Evolutionary conservation across 148 eudicot species (phyloP), one percentile per base, ranked within the genome.

Genomic region (Fallopia convolvulus): DNA sequence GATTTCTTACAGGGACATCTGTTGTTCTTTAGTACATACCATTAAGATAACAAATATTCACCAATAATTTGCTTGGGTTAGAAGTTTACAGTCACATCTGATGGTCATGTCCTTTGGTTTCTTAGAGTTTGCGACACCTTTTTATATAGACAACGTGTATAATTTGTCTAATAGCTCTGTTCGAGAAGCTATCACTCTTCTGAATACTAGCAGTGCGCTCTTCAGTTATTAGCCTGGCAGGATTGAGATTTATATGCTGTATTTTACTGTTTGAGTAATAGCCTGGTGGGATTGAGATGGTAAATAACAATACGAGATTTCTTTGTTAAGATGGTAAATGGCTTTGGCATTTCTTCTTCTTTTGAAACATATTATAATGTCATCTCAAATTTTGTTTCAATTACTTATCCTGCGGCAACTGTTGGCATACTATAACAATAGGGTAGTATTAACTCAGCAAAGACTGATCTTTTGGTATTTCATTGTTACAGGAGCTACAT

Each of bases 401-500:
- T 30, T 56, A 56, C 61, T 56, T 30, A 63, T 63, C 18, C 30
- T 0, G 39, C 17, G 2, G 70, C 70, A 63, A 26, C 39, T 63
- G 17, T 21, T 63, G 2, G 36, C 33, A 23, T 9, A 9, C 21
- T 21, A 23, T 8, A 60, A 3, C 1, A 63, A 18, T 17, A 12
- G 70, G 1, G 39, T 32, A 14, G 40, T 12, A 32, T 1, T 63
- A 14, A 32, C 32, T 26, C 70, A 32, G 70, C 6, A 13, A 30
- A 13, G 39, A 65, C 70, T 65, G 41, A 65, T 65, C 2, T 44
- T 73, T 60, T 20, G 20, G 12, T 6, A 26, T 14, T 77, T 46
- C 36, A 18, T 42, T 79, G 72, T 70, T 41, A 73, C 93, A 94
- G 98, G 98, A 77, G 85, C 98, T 78, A 89, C 96, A 11, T 90